Base-by-base conservation (phyloP, 371 early-diverging fungal genomes). In the Sanchytrium tribonematis region DNA sequence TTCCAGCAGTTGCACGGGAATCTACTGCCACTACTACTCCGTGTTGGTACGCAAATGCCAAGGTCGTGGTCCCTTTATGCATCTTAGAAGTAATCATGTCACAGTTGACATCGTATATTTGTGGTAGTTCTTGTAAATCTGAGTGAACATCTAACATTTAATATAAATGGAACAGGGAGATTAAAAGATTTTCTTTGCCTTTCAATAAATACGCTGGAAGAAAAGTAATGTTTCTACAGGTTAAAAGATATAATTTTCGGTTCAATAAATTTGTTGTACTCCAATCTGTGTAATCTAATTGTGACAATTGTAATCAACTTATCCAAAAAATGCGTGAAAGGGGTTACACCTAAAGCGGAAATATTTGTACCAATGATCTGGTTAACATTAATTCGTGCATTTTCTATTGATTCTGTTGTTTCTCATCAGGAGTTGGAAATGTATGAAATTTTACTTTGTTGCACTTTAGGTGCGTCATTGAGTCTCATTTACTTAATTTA, bases 21-120 rank as follows among this genome's bases (percentile, higher is more conserved):
- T 99, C 99, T 28, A 96, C 98, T 66, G 97, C 96, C 29, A 99
- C 93, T 68, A 98, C 83, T 66, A 99, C 90, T 69, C 99, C 99
- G 65, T 87, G 86, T 71, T 90, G 84, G 77, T 93, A 98, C 77
- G 93, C 88, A 83, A 99, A 98, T 30, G 98, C 98, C 30, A 98
- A 80, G 0, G 99, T 99, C 1, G 99, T 99, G 28, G 99, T 99
- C 75, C 99, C 99, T 76, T 99, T 91, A 72, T 85, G 85, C 70
- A 95, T 85, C 72, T 90, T 86, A 76, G 48, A 48, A 12, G 48
- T 48, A 48, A 48, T 48, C 5, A 48, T 48, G 5, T 5, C 5
- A 22, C 22, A 12, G 48, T 48, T 22, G 5, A 48, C 48, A 48
- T 48, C 48, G 22, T 5, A 48, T 48, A 48, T 22, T 48, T 48